Percentiles rank a stretch among this genome's conserved stretches.
Conservation (phyloP, 768 basidiomycete genomes). For the Termitomyces sp. region DNA sequence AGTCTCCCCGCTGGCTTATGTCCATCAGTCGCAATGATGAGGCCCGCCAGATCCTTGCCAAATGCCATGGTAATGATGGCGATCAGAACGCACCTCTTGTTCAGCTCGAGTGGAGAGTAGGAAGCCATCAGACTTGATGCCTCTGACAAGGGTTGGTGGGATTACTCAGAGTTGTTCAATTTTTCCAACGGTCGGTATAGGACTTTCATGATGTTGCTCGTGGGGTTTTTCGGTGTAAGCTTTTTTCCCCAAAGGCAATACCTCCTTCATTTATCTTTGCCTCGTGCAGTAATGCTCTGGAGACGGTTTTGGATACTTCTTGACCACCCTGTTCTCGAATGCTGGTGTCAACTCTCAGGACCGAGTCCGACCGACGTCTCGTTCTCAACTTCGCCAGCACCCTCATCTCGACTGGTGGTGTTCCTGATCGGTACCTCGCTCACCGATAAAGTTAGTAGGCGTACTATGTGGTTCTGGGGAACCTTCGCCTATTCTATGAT, state of each 20-base stretch:
- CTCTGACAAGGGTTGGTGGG: conserved; percentile 57
- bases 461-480: conserved; percentile 47
- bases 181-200: conserved; percentile 45
- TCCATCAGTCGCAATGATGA: conserved; percentile 46
- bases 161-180: conserved; percentile 48
- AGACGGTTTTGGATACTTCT: conserved; percentile 49
- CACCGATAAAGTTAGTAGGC: conserved; percentile 41
- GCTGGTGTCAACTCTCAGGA: conserved; percentile 38
- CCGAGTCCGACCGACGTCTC: conserved; percentile 28
- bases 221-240: conserved; percentile 50
- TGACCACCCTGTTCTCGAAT: conserved; percentile 37
- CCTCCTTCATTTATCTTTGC: not conserved
- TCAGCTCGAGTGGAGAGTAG: conserved; percentile 48
- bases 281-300: conserved; percentile 46
- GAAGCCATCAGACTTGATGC: conserved; percentile 46
- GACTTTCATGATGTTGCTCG: conserved; percentile 45
- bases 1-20: conserved; percentile 56
- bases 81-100: conserved; percentile 49
- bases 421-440: conserved; percentile 37
- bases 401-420: conserved; percentile 36
- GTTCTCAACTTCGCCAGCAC: conserved; percentile 42
- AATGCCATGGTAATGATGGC: conserved; percentile 52
- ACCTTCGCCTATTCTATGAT: conserved; percentile 34
- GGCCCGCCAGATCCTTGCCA: conserved; percentile 43
- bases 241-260: not conserved